A percentile compares a stretch with the other conserved stretches of the same genome.
Conservation (phyloP, 148 eudicot species). For the Chenopodium formosanum region DNA sequence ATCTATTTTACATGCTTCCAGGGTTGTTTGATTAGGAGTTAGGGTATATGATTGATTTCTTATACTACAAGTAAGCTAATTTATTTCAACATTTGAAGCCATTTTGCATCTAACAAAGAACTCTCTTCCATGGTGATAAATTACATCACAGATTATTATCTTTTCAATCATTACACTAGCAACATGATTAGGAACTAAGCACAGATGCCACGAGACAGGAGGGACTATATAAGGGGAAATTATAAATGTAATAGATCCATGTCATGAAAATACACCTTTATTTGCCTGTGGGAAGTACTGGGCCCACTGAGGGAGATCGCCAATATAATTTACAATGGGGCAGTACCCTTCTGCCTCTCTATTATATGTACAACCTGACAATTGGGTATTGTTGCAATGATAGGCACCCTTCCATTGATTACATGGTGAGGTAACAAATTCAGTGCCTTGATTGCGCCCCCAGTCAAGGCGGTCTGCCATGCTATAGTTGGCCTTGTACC, state of each 20-base stretch:
- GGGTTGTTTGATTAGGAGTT: not conserved
- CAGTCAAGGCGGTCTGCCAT: constrained; percentile 96
- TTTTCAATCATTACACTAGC: not conserved
- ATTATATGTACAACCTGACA: constrained; percentile 95
- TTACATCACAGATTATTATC: not conserved
- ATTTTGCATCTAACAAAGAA: not conserved
- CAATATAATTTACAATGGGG: constrained; percentile 74
- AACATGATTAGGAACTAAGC: not conserved
- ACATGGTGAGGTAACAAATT: constrained; percentile 80
- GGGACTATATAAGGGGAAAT: not conserved
- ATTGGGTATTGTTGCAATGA: constrained; percentile 86
- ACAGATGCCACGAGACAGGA: not conserved
- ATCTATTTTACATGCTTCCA: not conserved
- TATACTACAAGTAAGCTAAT: not conserved
- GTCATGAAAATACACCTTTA: constrained; percentile 55
- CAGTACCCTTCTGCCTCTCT: constrained; percentile 99
- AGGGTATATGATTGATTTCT: not conserved
- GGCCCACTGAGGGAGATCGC: constrained; percentile 93
- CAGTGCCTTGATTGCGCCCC: constrained; percentile 95
- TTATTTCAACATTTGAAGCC: not conserved
- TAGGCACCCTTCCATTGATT: constrained; percentile 95
- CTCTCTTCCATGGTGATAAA: not conserved
- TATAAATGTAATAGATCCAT: not conserved
- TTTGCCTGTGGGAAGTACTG: constrained; percentile 92
- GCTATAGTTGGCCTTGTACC: constrained; percentile 95